Base-by-base conservation (phyloP, 2,329 filamentous ascomycete species). In the Trichoderma koningii region DNA sequence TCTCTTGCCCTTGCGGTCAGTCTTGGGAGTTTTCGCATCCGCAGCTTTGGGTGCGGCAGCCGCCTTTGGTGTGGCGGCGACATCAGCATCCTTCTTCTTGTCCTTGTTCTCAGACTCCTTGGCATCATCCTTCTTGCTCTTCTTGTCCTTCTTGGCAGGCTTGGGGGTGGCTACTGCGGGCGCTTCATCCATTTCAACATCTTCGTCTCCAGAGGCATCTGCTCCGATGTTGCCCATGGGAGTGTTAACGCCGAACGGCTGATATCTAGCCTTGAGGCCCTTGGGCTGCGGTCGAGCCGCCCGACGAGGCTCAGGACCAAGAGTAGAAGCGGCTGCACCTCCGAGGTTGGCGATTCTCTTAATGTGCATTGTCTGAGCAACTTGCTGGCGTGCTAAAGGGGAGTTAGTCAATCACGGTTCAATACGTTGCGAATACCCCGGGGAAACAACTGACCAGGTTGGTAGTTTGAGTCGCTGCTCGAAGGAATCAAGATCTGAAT, bases 261-360 rank as follows among this genome's bases (percentile, higher is more conserved):
- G 83, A 75, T 85, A 92, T 41, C 89, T 85, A 75, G 87, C 84
- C 71, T 83, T 86, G 62, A 93, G 77, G 7, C 87, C 88, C 70
- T 84, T 81, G 1, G 90, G 89, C 73, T 93, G 90, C 52, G 84
- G 80, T 66, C 88, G 84, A 55, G 86, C 79, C 1, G 81, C 74
- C 66, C 80, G 85, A 64, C 82, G 78, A 5, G 83, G 77, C 3
- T 81, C 78, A 55, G 81, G 78, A 23, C 79, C 81, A 12, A 63
- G 65, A n/a, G 64, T 76, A 63, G 75, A 69, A 17, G 67, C 63
- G 26, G 63, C 65, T 70, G 76, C 68, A 72, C 82, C 74, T n/a
- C 79, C 75, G 21, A 91, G 77, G 48, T 83, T 80, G 7, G 87
- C 82, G 38, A 88, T 81, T 67, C 86, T 85, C 71, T 87, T 87